Base-by-base conservation (phyloP, 768 basidiomycete species). In the Naematelia encephala region DNA sequence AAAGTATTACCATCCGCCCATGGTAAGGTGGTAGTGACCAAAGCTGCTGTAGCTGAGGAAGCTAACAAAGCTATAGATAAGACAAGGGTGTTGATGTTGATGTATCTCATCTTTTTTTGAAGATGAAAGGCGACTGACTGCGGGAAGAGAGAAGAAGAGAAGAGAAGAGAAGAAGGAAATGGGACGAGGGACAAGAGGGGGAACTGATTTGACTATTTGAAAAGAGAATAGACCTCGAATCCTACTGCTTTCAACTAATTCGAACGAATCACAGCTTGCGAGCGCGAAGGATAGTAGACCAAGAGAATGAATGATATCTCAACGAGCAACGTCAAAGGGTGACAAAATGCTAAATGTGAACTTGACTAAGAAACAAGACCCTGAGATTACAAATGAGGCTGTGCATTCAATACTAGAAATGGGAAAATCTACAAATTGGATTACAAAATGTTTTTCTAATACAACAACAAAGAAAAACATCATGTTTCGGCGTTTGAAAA, bases 1-100 rank as follows among this genome's bases (percentile, higher is more conserved):
- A 65, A 29, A 21, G 71, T 73, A 51, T 73, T 58, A 46, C 71
- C 71, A 44, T 73, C 56, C 67, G 29, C 51, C 51, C 51, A 52
- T 4, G 51, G 25, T 25, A 26, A 16, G 28, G 51, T 52, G 12
- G 27, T 30, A 26, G 51, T 52, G 19, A 30, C 23, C 5, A 52
- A 21, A 12, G 34, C 29, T 11, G 51, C 25, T 10, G 19, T 3
- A 10, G 29, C 51, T 23, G 29, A 29, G 51, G n/a, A n/a, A n/a
- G 23, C 51, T 16, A 29, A 13, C 13, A 52, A 29, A 3, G 39
- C 54, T 19, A 23, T 14, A 27, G 45, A 16, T 22, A 54, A 13
- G 19, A 19, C 25, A 8, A 47, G 19, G 39, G n/a, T n/a, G n/a
- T n/a, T 39, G 34, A 16, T 16, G 34, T 39, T 16, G 34, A 39